These are phyloP conservation scores for Hypoxylon sp. DNA, from an alignment of 2,329 filamentous ascomycete species.

Conservation along the genomic window DNA sequence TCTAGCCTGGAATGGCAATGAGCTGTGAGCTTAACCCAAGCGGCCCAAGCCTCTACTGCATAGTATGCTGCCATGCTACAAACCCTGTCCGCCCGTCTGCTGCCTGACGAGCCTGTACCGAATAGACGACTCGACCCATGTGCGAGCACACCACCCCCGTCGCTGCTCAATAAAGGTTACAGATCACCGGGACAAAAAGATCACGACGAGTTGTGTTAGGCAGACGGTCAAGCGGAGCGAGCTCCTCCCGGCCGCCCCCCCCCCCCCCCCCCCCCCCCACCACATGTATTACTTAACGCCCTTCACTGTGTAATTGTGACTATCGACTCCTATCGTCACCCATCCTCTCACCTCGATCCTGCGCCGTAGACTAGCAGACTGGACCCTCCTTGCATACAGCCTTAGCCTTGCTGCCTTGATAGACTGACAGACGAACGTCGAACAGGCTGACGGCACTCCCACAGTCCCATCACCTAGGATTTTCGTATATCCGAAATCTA, in stretches of 20 bases:
- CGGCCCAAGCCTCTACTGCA: slow-evolving; percentile 2
- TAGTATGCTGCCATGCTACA: too few species aligned
- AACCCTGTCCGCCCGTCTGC: too few species aligned
- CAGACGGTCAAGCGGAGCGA: not conserved
- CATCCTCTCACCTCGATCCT: slow-evolving; percentile 16
- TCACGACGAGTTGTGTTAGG: too few species aligned
- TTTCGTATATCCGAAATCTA: not conserved
- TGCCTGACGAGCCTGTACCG: too few species aligned
- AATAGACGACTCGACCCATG: too few species aligned
- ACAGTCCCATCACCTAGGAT: not conserved
- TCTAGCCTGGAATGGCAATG: slow-evolving; percentile 10
- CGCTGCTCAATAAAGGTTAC: slow-evolving; percentile 16
- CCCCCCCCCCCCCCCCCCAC: not conserved
- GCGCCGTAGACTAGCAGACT: not conserved
- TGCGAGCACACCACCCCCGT: too few species aligned
- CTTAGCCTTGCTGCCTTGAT: not conserved
- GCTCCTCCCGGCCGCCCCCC: not conserved
- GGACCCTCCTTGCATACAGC: not conserved
- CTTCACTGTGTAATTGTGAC: slow-evolving; percentile 6
- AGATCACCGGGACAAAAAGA: slow-evolving; percentile 22
- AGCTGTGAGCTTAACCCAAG: slow-evolving; percentile 13
- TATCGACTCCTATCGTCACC: not conserved
- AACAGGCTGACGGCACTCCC: too few species aligned
- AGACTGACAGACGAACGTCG: not conserved
- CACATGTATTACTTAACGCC: slow-evolving; percentile 18